Evolutionary conservation across 495 filamentous ascomycete species (phyloP).

Genomic region (Penicillium maclennaniae): DNA sequence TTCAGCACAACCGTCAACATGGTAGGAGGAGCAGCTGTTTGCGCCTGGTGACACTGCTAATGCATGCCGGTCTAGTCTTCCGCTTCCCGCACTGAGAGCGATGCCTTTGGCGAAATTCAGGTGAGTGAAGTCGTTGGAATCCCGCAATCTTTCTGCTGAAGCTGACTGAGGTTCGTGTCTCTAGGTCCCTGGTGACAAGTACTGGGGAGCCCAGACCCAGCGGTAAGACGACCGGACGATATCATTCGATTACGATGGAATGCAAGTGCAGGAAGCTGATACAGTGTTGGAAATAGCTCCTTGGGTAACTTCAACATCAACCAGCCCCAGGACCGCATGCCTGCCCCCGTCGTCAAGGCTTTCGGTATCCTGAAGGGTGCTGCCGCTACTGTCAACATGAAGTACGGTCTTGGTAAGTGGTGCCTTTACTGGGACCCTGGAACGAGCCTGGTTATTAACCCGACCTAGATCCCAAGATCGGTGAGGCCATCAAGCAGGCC

Average conservation of each 20-base stretch:
- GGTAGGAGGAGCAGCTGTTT: conserved; percentile 22
- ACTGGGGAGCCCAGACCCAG: conserved; percentile 99
- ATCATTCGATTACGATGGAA: neutral
- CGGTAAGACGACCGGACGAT: conserved; percentile 47
- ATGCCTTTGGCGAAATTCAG: conserved; percentile 94
- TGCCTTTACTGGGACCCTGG: neutral
- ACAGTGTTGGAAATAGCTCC: conserved; percentile 49
- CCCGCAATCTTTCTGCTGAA: neutral
- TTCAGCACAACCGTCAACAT: conserved; percentile 45
- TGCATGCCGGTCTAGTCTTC: conserved; percentile 33
- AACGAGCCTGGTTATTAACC: neutral
- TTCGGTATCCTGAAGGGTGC: conserved; percentile 98
- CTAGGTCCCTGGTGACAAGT: conserved; percentile 85
- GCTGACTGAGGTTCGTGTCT: conserved; percentile 17
- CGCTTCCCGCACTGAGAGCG: conserved; percentile 70
- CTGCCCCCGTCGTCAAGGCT: conserved; percentile 81
- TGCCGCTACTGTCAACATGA: conserved; percentile 93
- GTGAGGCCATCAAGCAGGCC: conserved; percentile 90
- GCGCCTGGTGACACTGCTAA: conserved; percentile 9
- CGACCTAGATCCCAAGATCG: conserved; percentile 73
- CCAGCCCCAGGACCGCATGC: conserved; percentile 98
- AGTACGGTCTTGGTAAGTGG: conserved; percentile 82
- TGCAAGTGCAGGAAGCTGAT: conserved; percentile 10
- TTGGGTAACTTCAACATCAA: conserved; percentile 98
- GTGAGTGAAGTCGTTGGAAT: conserved; percentile 23